Percentiles rank a stretch among this genome's conserved stretches.
Evolutionary conservation across 805 yeast species (phyloP).

Genomic region (Candida nitratophila): DNA sequence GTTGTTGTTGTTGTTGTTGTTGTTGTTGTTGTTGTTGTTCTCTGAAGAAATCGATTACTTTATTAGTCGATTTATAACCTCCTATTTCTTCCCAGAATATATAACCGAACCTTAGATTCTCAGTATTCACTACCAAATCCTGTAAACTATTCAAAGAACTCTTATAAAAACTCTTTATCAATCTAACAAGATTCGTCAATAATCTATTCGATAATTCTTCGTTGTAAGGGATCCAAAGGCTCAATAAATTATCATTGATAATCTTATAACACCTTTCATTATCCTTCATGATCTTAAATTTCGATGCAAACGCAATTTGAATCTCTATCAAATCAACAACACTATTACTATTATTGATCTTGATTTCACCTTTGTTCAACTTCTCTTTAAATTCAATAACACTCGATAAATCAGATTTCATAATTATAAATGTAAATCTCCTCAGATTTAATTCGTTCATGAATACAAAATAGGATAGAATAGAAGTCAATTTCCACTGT

Average conservation of each 20-base stretch:
- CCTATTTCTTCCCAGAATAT: slow-evolving; percentile 18
- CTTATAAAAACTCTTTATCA: slow-evolving; percentile 9
- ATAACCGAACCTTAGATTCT: slow-evolving; percentile 11
- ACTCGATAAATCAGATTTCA: slow-evolving; percentile 8
- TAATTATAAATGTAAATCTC: slow-evolving; percentile 11
- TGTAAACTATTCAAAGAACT: slow-evolving; percentile 3
- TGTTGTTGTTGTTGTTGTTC: not conserved
- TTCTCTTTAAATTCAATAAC: not conserved
- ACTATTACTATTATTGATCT: slow-evolving; percentile 1
- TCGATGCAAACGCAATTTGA: slow-evolving; percentile 15
- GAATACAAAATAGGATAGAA: slow-evolving; percentile 15
- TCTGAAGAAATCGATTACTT: not conserved
- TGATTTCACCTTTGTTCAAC: slow-evolving; percentile 1
- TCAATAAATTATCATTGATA: slow-evolving; percentile 7
- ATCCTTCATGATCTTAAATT: slow-evolving; percentile 15
- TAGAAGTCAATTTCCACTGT: slow-evolving; percentile 10
- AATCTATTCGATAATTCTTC: slow-evolving; percentile 6
- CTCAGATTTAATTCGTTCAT: slow-evolving; percentile 6
- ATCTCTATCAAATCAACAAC: slow-evolving; percentile 6
- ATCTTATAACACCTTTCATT: slow-evolving; percentile 9
- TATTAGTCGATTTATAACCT: not conserved
- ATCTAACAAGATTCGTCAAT: slow-evolving; percentile 13
- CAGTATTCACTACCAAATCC: slow-evolving; percentile 5
- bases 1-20: not conserved
- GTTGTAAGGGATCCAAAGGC: slow-evolving; percentile 10